These are phyloP conservation scores for Blastomyces parvus DNA, from an alignment of 2,329 filamentous ascomycete species.

Conservation along the genomic window DNA sequence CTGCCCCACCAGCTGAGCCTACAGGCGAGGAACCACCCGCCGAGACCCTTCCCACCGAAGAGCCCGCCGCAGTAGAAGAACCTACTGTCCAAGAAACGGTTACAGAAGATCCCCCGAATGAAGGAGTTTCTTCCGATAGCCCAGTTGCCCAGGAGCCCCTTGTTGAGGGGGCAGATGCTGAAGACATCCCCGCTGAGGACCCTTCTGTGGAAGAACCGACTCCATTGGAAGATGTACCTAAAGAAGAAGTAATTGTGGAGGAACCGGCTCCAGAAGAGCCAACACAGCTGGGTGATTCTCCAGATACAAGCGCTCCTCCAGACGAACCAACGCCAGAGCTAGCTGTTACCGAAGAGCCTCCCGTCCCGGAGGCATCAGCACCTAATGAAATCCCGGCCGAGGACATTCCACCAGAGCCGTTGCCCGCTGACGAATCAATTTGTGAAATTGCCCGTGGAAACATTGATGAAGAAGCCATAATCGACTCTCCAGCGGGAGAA, in stretches of 20 bases:
- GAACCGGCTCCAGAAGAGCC: slow-evolving; percentile 9
- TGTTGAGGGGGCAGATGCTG: slow-evolving; percentile 12
- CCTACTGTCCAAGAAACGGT: slow-evolving; percentile 15
- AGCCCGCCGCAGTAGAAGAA: slow-evolving; percentile 14
- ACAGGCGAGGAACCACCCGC: slow-evolving; percentile 9
- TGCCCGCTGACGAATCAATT: neutral
- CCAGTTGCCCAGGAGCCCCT: slow-evolving; percentile 15
- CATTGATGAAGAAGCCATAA: neutral
- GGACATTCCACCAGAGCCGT: slow-evolving; percentile 2
- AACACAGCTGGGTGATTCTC: slow-evolving; percentile 12
- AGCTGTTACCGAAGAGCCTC: slow-evolving; percentile 9
- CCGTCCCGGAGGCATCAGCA: slow-evolving; percentile 12
- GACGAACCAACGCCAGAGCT: slow-evolving; percentile 11
- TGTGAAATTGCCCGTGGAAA: neutral
- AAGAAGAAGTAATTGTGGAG: slow-evolving; percentile 9
- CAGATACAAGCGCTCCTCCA: slow-evolving; percentile 8
- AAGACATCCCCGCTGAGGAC: slow-evolving; percentile 15
- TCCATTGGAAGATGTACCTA: slow-evolving; percentile 10
- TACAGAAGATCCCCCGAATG: slow-evolving; percentile 14
- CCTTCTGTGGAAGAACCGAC: slow-evolving; percentile 13
- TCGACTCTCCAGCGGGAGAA: slow-evolving; percentile 8
- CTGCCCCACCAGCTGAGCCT: slow-evolving; percentile 12
- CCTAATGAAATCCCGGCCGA: neutral
- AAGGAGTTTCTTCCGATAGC: slow-evolving; percentile 11
- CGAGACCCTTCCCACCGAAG: neutral